phyloP scores from a whole-genome alignment of 352 stramenopile genomes.

The Elongisporangium prolatum region DNA sequence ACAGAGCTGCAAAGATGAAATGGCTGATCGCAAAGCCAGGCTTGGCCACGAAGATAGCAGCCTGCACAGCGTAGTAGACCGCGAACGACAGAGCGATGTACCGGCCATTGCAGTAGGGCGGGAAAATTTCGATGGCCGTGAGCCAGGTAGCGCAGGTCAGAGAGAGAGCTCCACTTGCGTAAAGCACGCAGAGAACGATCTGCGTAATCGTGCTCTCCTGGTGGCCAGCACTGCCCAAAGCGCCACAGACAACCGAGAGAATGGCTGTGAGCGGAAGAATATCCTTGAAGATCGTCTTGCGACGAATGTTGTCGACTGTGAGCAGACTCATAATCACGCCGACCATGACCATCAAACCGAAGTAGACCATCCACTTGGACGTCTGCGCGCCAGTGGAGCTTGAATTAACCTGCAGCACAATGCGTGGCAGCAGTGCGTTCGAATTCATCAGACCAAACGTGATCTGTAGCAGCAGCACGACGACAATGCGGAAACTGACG shows the following conservation, averaged over 20 bases:
- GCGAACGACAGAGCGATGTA: slow-evolving; percentile 72
- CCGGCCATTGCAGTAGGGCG: slow-evolving; percentile 63
- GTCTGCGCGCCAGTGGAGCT: slow-evolving; percentile 45
- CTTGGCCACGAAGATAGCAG: slow-evolving; percentile 48
- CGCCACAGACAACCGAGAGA: slow-evolving; percentile 56
- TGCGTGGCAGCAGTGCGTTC: slow-evolving; percentile 55
- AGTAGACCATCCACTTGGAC: slow-evolving; percentile 77
- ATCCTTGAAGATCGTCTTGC: slow-evolving; percentile 88
- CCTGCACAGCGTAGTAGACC: slow-evolving; percentile 72
- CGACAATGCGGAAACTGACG: slow-evolving; percentile 57
- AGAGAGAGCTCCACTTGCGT: slow-evolving; percentile 54
- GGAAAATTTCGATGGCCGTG: slow-evolving; percentile 81
- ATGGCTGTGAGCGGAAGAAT: slow-evolving; percentile 64
- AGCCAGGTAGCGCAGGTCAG: slow-evolving; percentile 82
- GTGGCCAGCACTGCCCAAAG: slow-evolving; percentile 40
- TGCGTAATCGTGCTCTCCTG: slow-evolving; percentile 42
- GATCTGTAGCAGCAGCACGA: slow-evolving; percentile 59
- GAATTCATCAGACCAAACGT: slow-evolving; percentile 72
- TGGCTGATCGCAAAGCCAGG: slow-evolving; percentile 76
- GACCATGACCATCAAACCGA: slow-evolving; percentile 68
- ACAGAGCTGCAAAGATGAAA: slow-evolving; percentile 70
- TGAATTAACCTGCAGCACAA: slow-evolving; percentile 46
- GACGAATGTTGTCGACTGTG: slow-evolving; percentile 79
- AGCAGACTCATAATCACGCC: slow-evolving; percentile 64
- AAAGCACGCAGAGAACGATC: slow-evolving; percentile 73